A percentile compares a stretch with the other conserved stretches of the same genome.
These are phyloP conservation scores for Cercospora nicotianae DNA, from an alignment of 2,329 filamentous ascomycete genomes.

Conservation along the genomic window DNA sequence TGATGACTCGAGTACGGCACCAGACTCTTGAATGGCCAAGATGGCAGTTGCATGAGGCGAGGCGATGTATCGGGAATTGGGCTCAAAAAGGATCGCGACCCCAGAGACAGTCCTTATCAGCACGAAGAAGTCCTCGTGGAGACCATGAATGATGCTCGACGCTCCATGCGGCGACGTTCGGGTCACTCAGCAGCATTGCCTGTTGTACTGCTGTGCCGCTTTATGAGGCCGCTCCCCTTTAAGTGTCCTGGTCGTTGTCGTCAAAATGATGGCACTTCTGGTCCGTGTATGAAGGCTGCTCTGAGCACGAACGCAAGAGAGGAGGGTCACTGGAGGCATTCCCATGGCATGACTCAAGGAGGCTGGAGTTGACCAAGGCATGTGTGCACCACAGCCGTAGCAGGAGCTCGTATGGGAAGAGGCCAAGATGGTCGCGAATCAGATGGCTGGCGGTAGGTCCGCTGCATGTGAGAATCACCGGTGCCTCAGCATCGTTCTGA, in stretches of 20 bases:
- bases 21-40: not conserved
- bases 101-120: not conserved
- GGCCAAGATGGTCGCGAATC: not conserved
- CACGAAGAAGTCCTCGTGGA: not conserved
- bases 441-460: constrained; percentile 17
- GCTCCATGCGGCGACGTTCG: not conserved
- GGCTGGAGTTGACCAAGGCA: not conserved
- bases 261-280: not conserved
- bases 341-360: not conserved
- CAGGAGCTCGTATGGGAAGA: not conserved
- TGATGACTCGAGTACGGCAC: not conserved
- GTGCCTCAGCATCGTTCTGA: constrained; percentile 24
- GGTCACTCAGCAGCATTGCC: not conserved
- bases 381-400: not conserved
- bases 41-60: not conserved
- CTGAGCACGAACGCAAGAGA: not conserved
- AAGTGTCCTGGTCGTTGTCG: not conserved
- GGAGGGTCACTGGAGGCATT: not conserved
- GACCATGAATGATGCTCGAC: not conserved
- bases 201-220: not conserved
- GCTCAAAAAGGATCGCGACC: not conserved
- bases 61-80: not conserved
- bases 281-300: not conserved
- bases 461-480: constrained; percentile 23
- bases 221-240: not conserved